These are phyloP conservation scores for Byssothecium circinans DNA, from an alignment of 2,329 filamentous ascomycete genomes.

Conservation along the genomic window DNA sequence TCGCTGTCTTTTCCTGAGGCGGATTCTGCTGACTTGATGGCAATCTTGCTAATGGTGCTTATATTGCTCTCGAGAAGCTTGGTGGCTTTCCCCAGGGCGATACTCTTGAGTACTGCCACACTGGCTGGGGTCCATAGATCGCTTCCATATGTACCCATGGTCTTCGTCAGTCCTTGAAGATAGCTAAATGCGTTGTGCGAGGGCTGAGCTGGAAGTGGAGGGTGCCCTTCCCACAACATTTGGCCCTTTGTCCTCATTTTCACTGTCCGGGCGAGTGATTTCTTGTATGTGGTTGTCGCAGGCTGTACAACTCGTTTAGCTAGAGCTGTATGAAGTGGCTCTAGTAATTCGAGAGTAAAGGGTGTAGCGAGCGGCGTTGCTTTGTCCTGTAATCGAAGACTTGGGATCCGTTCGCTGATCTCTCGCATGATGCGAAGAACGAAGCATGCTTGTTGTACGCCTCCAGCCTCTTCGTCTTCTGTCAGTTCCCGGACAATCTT, in stretches of 20 bases:
- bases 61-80: conserved; percentile 40
- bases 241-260: conserved; percentile 61
- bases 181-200: conserved; percentile 75
- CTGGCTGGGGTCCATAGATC: conserved; percentile 81
- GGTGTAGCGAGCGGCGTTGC: conserved; percentile 27
- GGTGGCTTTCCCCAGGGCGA: conserved; percentile 56
- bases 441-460: conserved; percentile 57
- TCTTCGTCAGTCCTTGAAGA: conserved; percentile 63
- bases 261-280: conserved; percentile 47
- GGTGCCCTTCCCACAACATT: conserved; percentile 78
- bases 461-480: conserved; percentile 41
- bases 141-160: conserved; percentile 70
- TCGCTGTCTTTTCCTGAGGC: conserved; percentile 3
- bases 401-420: conserved; percentile 67
- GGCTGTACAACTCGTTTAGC: conserved; percentile 55
- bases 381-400: conserved; percentile 34
- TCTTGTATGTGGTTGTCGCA: conserved; percentile 49
- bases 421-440: conserved; percentile 74
- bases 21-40: neutral
- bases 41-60: conserved; percentile 17
- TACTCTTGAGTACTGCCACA: conserved; percentile 63
- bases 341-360: conserved; percentile 57
- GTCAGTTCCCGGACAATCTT: conserved; percentile 54
- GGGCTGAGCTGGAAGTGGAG: conserved; percentile 74
- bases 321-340: conserved; percentile 65